Base-by-base conservation (phyloP, 768 basidiomycete species). In the Hysterangium stoloniferum region DNA sequence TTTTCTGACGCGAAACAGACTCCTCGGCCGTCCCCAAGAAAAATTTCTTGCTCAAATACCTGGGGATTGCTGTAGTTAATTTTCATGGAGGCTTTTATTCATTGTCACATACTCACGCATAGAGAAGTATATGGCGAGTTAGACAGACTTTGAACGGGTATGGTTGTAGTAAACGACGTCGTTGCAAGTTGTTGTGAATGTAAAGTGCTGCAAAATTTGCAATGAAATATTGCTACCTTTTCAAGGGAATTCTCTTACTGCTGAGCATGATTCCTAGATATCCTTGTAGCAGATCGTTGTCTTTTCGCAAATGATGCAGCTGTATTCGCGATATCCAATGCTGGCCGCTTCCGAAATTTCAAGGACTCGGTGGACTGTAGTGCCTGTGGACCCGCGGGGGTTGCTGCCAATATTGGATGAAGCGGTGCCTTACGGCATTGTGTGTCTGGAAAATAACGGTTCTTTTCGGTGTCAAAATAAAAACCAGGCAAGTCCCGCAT, bases 381-480 rank as follows among this genome's bases (percentile, higher is more conserved):
- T n/a, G n/a, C n/a, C n/a, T n/a, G n/a, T n/a, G n/a, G n/a, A n/a
- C n/a, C n/a, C n/a, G n/a, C n/a, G n/a, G n/a, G n/a, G n/a, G n/a
- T n/a, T n/a, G n/a, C n/a, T n/a, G n/a, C n/a, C n/a, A n/a, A n/a
- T n/a, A n/a, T n/a, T n/a, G n/a, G n/a, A n/a, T n/a, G n/a, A n/a
- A n/a, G n/a, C 5, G 5, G 24, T 25, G 32, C 20, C 20, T 5
- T 46, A 25, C 27, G 52, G 5, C 52, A 6, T 1, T 72, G 72
- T 22, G 73, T 69, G 7, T 72, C 28, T 19, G 80, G 76, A 56
- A 81, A 82, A 59, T 82, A 82, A 9, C 80, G 71, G 33, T 76
- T 74, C 47, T 61, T 66, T 31, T 61, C 59, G 52, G 66, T 59
- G 58, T 82, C 79, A 67, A 72, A 82, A 58, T 75, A 77, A 45